Base-by-base conservation (phyloP, 305 asterid genomes). In the Plantago coronopus region DNA sequence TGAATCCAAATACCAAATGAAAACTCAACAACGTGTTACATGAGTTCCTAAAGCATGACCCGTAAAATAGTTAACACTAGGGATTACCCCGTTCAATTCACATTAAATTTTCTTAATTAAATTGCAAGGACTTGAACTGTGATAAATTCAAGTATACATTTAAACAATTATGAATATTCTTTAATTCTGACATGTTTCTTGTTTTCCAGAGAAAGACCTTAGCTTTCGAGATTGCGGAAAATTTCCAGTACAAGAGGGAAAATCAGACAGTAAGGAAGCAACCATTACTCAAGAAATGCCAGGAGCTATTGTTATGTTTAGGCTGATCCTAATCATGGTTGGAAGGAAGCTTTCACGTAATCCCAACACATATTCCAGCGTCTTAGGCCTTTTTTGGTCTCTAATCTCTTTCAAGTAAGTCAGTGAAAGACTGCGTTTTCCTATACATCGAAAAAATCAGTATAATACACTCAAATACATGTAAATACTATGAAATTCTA, bases 361-460 rank as follows among this genome's bases (percentile, higher is more conserved):
- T 72, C 95, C 95, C 12, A 87, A 87, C 62, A 84, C 90, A 8
- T 87, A 87, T 54, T 81, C 95, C 37, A 84, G 91, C 54, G 76
- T 84, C 4, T 17, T 80, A 44, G 95, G 95, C 62, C 77, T 87
- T 6, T 22, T 70, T 18, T 87, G 95, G 94, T 81, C 95, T 57
- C 76, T 85, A 4, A 71, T 87, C 76, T 76, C 84, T 7, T 87
- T 79, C 61, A 78, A 78, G 95, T 87, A 71, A 50, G 17, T 46
- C n/a, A n/a, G n/a, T n/a, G n/a, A n/a, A n/a, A n/a, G n/a, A n/a
- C n/a, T n/a, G n/a, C n/a, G n/a, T n/a, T n/a, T n/a, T n/a, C n/a
- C n/a, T n/a, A n/a, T n/a, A n/a, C n/a, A n/a, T n/a, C n/a, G n/a
- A n/a, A n/a, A n/a, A n/a, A n/a, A n/a, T n/a, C n/a, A n/a, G n/a